Conservation (phyloP, 495 filamentous ascomycete species). For the Lepraria neglecta region DNA sequence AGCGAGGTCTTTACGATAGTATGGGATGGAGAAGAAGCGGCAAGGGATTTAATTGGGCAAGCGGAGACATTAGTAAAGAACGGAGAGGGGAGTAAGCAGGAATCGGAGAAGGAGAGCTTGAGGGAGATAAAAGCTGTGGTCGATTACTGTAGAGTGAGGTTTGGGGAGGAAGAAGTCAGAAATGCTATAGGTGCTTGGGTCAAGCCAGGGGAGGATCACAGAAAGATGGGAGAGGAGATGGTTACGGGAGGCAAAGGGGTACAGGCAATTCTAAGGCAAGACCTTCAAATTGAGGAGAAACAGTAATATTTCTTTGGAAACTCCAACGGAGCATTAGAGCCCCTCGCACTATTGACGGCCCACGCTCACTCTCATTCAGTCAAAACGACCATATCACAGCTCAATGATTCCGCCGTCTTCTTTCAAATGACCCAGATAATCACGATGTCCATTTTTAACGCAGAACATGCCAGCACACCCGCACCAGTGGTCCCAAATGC, state of each 20-base stretch:
- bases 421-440: too few relatives aligned
- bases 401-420: too few relatives aligned
- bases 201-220: conserved; percentile 33
- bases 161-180: conserved; percentile 30
- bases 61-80: conserved; percentile 31
- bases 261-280: conserved; percentile 25
- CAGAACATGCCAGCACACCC: too few relatives aligned
- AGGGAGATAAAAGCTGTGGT: conserved; percentile 35
- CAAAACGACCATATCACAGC: too few relatives aligned
- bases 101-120: conserved; percentile 28
- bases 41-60: conserved; percentile 25
- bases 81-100: conserved; percentile 21
- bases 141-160: conserved; percentile 34
- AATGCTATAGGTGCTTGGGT: conserved; percentile 38
- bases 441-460: too few relatives aligned
- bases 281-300: not conserved
- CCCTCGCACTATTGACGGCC: too few relatives aligned
- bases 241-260: conserved; percentile 31
- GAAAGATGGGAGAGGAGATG: conserved; percentile 29
- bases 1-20: conserved; percentile 30
- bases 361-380: too few relatives aligned
- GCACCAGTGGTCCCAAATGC: too few relatives aligned
- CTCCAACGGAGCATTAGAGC: not conserved
- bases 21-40: conserved; percentile 27
- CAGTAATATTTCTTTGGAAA: not conserved